Conservation (phyloP, 495 filamentous ascomycete genomes). For the Neurospora sp. region DNA sequence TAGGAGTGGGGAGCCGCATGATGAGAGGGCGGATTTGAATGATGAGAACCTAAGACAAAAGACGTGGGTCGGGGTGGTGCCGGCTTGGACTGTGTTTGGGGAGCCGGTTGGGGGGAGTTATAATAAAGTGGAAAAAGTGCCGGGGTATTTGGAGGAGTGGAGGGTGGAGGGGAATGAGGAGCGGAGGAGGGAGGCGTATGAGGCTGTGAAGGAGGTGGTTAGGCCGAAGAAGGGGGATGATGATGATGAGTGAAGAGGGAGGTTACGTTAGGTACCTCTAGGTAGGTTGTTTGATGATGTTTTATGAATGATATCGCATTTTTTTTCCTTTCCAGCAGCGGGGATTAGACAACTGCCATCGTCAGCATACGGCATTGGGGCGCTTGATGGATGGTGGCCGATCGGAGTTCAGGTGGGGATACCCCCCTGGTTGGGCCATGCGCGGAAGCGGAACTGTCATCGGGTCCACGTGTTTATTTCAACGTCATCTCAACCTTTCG, state of each 20-base stretch:
- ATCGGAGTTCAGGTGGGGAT: too few species aligned
- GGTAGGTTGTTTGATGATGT: neutral
- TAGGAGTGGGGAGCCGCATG: conserved; percentile 54
- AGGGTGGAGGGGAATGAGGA: conserved; percentile 44
- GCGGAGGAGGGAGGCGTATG: conserved; percentile 42
- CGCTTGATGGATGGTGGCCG: too few species aligned
- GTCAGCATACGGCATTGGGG: neutral
- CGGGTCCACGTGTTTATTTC: neutral
- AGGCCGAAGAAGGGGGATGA: conserved; percentile 19
- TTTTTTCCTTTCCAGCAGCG: neutral
- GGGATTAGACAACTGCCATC: neutral
- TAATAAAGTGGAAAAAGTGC: conserved; percentile 50
- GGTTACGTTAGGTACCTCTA: neutral
- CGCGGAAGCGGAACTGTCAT: neutral
- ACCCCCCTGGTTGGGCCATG: neutral
- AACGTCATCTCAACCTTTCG: neutral
- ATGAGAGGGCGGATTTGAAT: conserved; percentile 59
- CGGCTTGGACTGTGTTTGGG: conserved; percentile 53
- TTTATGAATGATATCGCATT: neutral
- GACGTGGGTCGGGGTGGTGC: conserved; percentile 82
- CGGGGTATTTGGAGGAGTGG: conserved; percentile 53
- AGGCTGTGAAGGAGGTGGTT: conserved; percentile 19
- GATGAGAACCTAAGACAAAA: conserved; percentile 47
- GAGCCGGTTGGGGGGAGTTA: conserved; percentile 56
- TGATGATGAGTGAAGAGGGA: conserved; percentile 2